phyloP scores from a whole-genome alignment of 2,329 filamentous ascomycete species.

The Pseudogymnoascus sp. region DNA sequence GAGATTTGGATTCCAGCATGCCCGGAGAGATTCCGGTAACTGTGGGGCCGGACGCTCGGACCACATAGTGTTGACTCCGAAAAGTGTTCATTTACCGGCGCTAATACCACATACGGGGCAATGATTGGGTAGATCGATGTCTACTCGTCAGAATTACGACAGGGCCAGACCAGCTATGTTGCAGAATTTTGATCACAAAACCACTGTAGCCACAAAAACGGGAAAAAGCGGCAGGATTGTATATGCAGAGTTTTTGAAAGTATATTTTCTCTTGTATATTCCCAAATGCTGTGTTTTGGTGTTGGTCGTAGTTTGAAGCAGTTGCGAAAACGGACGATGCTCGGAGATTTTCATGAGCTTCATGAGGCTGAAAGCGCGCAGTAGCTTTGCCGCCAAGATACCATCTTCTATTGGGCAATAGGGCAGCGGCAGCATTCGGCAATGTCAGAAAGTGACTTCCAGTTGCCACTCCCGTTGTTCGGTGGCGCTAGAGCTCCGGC shows the following conservation, averaged over 20 bases:
- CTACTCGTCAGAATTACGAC: not conserved
- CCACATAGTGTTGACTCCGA: not conserved
- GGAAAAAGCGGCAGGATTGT: not conserved
- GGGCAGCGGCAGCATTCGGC: not conserved
- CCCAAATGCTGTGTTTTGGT: not conserved
- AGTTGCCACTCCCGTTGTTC: conserved; percentile 2
- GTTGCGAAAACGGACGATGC: not conserved
- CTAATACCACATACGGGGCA: not conserved
- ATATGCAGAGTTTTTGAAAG: not conserved
- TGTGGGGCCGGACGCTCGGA: conserved; percentile 5
- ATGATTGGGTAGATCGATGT: not conserved
- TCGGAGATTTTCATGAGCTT: not conserved
- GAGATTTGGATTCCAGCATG: conserved; percentile 34
- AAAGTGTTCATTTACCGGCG: not conserved
- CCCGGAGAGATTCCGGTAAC: conserved; percentile 18
- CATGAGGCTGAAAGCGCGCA: not conserved
- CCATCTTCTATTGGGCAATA: not conserved
- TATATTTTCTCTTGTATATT: not conserved
- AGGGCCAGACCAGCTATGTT: not conserved
- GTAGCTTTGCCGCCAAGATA: not conserved
- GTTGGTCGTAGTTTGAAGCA: not conserved
- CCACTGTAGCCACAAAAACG: not conserved
- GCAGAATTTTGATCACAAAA: not conserved
- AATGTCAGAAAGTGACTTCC: conserved; percentile 7
- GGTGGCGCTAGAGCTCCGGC: not conserved